These are phyloP conservation scores for Colletotrichum godetiae DNA, from an alignment of 2,329 filamentous ascomycete species.

Conservation along the genomic window DNA sequence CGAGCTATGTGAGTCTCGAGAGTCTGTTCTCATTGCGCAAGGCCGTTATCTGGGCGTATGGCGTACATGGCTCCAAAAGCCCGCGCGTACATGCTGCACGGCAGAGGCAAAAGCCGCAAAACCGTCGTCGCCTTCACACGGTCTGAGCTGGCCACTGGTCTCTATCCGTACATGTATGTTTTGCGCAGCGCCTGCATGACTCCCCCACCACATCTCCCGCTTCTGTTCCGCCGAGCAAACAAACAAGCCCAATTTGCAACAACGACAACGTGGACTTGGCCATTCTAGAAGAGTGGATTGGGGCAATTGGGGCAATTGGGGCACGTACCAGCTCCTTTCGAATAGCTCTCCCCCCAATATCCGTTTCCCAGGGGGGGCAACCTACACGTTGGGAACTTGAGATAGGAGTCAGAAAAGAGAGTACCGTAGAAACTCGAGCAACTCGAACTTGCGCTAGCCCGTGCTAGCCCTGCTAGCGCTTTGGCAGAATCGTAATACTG, in stretches of 20 bases:
- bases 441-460: no score
- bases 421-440: no score
- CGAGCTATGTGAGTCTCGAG: not conserved
- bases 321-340: slow-evolving; percentile 4
- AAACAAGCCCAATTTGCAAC: not conserved
- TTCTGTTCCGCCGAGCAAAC: slow-evolving; percentile 10
- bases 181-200: not conserved
- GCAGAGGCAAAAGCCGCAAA: slow-evolving; percentile 4
- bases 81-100: slow-evolving; percentile 3
- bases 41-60: not conserved
- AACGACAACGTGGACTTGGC: not conserved
- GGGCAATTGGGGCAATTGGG: not conserved
- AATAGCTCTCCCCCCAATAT: not conserved
- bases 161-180: not conserved
- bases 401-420: slow-evolving; percentile 16
- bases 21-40: slow-evolving; percentile 10
- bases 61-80: not conserved
- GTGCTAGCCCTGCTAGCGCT: no score
- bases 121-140: slow-evolving; percentile 8
- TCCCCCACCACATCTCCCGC: not conserved
- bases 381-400: not conserved
- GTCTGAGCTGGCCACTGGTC: slow-evolving; percentile 7
- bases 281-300: slow-evolving; percentile 13
- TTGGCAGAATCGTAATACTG: no score
- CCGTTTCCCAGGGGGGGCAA: not conserved